Conservation (phyloP, 2,329 filamentous ascomycete species). For the Phialocephala sp. region DNA sequence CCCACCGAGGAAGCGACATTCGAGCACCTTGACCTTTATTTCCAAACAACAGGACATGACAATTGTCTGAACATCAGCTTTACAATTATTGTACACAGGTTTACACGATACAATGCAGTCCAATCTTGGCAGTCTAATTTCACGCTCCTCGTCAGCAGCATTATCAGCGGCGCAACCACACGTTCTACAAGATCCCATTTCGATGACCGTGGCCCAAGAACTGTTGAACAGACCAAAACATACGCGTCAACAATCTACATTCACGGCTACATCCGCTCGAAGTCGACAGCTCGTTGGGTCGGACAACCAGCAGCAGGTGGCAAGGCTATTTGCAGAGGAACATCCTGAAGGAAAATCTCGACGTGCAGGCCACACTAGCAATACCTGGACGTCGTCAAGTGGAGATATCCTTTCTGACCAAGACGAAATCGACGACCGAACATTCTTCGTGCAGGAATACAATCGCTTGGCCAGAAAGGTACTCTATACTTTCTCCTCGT, state of each 20-base stretch:
- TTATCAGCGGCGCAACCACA: slow-evolving; percentile 31
- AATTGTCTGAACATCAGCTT: neutral
- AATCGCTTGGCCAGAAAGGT: slow-evolving; percentile 66
- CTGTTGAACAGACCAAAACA: slow-evolving; percentile 33
- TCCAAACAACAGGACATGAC: slow-evolving; percentile 11
- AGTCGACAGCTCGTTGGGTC: slow-evolving; percentile 13
- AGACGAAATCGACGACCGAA: slow-evolving; percentile 56
- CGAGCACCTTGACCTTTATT: slow-evolving; percentile 10
- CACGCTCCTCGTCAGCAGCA: slow-evolving; percentile 37
- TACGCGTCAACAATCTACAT: slow-evolving; percentile 30
- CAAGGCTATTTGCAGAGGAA: neutral
- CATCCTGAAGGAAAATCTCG: slow-evolving; percentile 19
- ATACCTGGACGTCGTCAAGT: slow-evolving; percentile 63
- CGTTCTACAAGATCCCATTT: neutral
- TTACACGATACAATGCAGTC: slow-evolving; percentile 41
- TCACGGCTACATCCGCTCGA: slow-evolving; percentile 12
- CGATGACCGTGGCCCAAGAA: slow-evolving; percentile 34
- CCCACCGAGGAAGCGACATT: slow-evolving; percentile 17
- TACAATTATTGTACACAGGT: slow-evolving; percentile 20
- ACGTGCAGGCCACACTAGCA: slow-evolving; percentile 45
- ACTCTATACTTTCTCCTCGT: neutral
- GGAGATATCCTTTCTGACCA: slow-evolving; percentile 55
- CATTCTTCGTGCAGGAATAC: slow-evolving; percentile 60
- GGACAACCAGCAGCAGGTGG: slow-evolving; percentile 1
- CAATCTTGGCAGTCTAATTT: slow-evolving; percentile 31